phyloP scores from a whole-genome alignment of 2,329 filamentous ascomycete genomes.

The Bipolaris victoriae region DNA sequence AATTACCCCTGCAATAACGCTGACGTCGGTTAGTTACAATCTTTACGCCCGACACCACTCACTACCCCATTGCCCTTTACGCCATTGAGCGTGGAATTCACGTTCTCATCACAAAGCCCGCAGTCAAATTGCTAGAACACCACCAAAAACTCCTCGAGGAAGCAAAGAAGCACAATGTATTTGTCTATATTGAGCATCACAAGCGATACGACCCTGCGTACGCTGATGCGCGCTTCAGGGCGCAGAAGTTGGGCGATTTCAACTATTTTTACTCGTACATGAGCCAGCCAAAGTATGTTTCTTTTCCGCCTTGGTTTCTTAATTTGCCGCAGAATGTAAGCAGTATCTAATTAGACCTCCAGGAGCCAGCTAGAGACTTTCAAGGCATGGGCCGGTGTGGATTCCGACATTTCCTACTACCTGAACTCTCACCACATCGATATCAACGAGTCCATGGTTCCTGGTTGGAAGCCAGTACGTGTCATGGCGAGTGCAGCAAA shows the following conservation, averaged over 20 bases:
- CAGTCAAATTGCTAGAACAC: constrained; percentile 81
- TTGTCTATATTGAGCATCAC: constrained; percentile 94
- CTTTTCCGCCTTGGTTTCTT: constrained; percentile 48
- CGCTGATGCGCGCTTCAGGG: constrained; percentile 81
- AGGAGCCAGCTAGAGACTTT: constrained; percentile 93
- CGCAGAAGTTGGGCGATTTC: constrained; percentile 83
- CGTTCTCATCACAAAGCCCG: constrained; percentile 92
- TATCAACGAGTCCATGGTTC: constrained; percentile 90
- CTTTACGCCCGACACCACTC: constrained; percentile 92
- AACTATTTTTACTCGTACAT: constrained; percentile 99
- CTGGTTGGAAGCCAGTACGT: constrained; percentile 76
- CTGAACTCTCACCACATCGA: constrained; percentile 95
- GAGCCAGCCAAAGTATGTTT: constrained; percentile 66
- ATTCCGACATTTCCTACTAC: constrained; percentile 95
- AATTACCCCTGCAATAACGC: not conserved
- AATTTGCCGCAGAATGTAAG: not conserved
- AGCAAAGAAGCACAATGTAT: constrained; percentile 76
- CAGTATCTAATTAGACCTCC: constrained; percentile 72
- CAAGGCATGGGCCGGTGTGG: constrained; percentile 90
- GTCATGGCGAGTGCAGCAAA: constrained; percentile 80
- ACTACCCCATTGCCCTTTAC: constrained; percentile 90
- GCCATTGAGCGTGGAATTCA: constrained; percentile 88
- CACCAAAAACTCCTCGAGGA: constrained; percentile 78
- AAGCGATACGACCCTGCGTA: constrained; percentile 96
- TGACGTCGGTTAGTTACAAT: constrained; percentile 70